These are phyloP conservation scores for Juglanconis oblonga DNA, from an alignment of 2,329 filamentous ascomycete genomes.

Conservation along the genomic window DNA sequence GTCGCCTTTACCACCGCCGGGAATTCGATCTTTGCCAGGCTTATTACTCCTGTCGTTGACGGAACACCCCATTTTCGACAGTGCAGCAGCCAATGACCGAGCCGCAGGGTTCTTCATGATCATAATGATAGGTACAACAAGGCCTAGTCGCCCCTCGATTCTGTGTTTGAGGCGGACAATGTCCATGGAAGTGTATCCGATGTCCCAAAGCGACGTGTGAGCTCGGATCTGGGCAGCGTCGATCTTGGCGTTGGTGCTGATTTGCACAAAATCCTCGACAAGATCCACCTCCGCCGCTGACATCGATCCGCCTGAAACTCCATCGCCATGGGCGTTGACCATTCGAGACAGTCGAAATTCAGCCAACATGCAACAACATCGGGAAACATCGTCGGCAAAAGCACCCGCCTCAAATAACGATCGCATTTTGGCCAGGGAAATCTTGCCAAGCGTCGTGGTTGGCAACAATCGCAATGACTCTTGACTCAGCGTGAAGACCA, in stretches of 20 bases:
- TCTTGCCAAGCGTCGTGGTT: not conserved
- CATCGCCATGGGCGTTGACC: too few species aligned
- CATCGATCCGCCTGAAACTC: too few species aligned
- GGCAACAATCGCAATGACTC: conserved; percentile 17
- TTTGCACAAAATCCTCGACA: too few species aligned
- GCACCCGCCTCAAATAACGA: not conserved
- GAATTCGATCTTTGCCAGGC: too few species aligned
- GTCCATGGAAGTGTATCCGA: conserved; percentile 38
- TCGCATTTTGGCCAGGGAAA: conserved; percentile 1
- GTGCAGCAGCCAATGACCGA: not conserved
- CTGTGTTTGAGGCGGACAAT: conserved; percentile 32
- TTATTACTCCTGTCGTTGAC: too few species aligned
- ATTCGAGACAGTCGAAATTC: too few species aligned
- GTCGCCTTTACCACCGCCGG: too few species aligned
- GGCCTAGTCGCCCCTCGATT: not conserved
- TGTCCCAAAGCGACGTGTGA: conserved; percentile 26
- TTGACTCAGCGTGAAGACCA: conserved; percentile 1
- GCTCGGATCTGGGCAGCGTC: conserved; percentile 18
- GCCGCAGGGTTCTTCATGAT: not conserved
- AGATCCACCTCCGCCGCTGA: too few species aligned
- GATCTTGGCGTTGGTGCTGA: conserved; percentile 13
- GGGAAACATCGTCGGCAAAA: not conserved
- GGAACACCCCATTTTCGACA: too few species aligned
- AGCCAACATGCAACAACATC: too few species aligned
- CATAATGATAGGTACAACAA: not conserved